A percentile compares a stretch with the other conserved stretches of the same genome.
Evolutionary conservation across 139 green algal genomes (phyloP).

Genomic region (Zygnema cylindricum): DNA sequence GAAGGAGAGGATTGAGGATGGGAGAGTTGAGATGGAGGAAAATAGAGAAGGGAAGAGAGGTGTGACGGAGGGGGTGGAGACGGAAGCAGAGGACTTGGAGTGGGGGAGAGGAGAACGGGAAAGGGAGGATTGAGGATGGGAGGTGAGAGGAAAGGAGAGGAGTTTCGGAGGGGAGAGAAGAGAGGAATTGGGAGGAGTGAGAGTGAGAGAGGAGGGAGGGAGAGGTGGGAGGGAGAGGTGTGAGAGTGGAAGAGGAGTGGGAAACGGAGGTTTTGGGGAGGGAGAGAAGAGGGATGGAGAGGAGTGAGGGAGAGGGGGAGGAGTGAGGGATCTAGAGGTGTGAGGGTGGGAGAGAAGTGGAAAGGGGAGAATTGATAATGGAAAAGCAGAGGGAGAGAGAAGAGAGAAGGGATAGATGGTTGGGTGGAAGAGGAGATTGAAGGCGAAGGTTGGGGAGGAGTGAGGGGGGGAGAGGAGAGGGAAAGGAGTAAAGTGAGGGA

Average conservation of each 20-base stretch:
- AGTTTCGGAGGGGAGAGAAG: background rate
- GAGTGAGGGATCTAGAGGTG: background rate
- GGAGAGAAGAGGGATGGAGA: background rate
- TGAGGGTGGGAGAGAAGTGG: background rate
- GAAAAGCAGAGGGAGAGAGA: slow-evolving; percentile 1
- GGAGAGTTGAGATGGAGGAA: no score
- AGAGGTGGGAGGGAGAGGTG: no score
- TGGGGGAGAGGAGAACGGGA: no score
- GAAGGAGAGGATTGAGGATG: no score
- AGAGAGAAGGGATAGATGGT: no score
- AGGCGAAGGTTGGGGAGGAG: background rate
- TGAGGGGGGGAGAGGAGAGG: slow-evolving; percentile 27
- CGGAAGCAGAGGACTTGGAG: no score
- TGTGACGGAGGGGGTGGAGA: background rate
- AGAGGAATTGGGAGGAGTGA: slow-evolving; percentile 47
- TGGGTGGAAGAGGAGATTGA: no score
- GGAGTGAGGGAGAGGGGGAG: background rate
- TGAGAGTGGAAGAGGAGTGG: background rate
- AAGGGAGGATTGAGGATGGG: slow-evolving; percentile 6
- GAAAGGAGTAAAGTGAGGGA: no score
- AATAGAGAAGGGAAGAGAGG: no score
- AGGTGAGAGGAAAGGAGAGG: background rate
- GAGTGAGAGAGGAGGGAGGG: no score
- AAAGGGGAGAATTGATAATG: background rate
- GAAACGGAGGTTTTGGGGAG: background rate